phyloP scores from a whole-genome alignment of 2,329 filamentous ascomycete species.

The Albophoma yamanashiensis region DNA sequence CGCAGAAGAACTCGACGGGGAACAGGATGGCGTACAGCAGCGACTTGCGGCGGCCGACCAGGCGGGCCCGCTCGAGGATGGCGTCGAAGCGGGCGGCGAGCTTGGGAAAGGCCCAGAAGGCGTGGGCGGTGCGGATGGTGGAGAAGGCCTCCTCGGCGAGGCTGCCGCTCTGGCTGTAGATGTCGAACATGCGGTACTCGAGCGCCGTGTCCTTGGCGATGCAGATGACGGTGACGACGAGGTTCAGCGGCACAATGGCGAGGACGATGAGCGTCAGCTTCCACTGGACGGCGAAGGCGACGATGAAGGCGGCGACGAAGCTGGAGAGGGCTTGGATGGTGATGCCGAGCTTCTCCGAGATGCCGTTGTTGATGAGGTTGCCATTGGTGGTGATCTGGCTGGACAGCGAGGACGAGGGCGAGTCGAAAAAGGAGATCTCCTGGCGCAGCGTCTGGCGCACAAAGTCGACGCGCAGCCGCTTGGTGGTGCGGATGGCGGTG shows the following conservation, averaged over 20 bases:
- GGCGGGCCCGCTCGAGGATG: constrained; percentile 28
- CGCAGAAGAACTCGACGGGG: constrained; percentile 33
- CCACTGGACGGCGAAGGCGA: constrained; percentile 29
- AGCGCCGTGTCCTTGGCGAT: constrained; percentile 27
- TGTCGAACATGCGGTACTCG: constrained; percentile 31
- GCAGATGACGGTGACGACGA: constrained; percentile 26
- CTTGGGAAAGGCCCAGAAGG: constrained; percentile 36
- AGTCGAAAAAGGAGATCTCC: constrained; percentile 46
- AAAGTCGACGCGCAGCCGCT: constrained; percentile 25
- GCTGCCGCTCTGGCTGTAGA: constrained; percentile 29
- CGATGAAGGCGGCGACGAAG: constrained; percentile 27
- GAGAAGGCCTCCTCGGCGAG: constrained; percentile 39
- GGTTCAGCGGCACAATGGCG: constrained; percentile 31
- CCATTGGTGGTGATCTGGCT: constrained; percentile 37
- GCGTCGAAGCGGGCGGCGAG: constrained; percentile 28
- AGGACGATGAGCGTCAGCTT: constrained; percentile 33
- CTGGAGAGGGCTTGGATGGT: constrained; percentile 28
- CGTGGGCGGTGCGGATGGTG: constrained; percentile 37
- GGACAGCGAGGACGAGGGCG: constrained; percentile 29
- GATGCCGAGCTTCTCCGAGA: constrained; percentile 33
- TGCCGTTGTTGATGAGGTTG: constrained; percentile 32
- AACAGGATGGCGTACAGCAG: constrained; percentile 31
- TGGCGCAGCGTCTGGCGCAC: constrained; percentile 31
- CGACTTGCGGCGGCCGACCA: constrained; percentile 31
- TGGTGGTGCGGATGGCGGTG: constrained; percentile 25